Percentiles rank a stretch among this genome's conserved stretches.
Evolutionary conservation across 306 rosid species (phyloP).

Genomic region (Fagus sylvatica): DNA sequence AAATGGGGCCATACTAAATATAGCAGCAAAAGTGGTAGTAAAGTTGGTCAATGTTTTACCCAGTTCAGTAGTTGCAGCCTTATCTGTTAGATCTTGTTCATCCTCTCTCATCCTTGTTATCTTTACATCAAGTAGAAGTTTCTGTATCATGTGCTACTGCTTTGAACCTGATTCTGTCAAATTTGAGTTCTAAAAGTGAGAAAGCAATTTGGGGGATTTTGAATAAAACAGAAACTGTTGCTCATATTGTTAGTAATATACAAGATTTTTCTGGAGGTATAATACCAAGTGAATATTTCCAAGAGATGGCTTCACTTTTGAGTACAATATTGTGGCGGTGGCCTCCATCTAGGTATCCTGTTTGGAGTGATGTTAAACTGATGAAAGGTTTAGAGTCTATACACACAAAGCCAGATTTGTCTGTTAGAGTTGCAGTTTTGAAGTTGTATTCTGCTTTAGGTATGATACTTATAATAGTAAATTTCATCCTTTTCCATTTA

Average conservation of each 20-base stretch:
- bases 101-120: slow-evolving; percentile 63
- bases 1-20: slow-evolving; percentile 42
- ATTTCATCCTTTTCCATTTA: not conserved
- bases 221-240: slow-evolving; percentile 44
- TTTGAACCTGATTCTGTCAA: slow-evolving; percentile 58
- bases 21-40: slow-evolving; percentile 56
- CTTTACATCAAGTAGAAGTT: slow-evolving; percentile 53
- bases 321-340: slow-evolving; percentile 67
- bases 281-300: slow-evolving; percentile 48
- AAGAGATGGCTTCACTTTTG: slow-evolving; percentile 69
- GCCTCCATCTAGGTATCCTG: slow-evolving; percentile 69
- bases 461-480: slow-evolving; percentile 29
- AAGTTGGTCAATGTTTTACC: slow-evolving; percentile 64
- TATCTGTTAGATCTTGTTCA: slow-evolving; percentile 57
- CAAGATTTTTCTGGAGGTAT: slow-evolving; percentile 34
- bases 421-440: slow-evolving; percentile 53
- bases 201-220: slow-evolving; percentile 61
- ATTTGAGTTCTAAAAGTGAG: slow-evolving; percentile 48
- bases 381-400: slow-evolving; percentile 49
- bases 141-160: slow-evolving; percentile 58
- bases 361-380: slow-evolving; percentile 56
- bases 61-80: slow-evolving; percentile 44
- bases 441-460: slow-evolving; percentile 83
- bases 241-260: slow-evolving; percentile 44
- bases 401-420: slow-evolving; percentile 36